Evolutionary conservation across 257 asterid species (phyloP), one percentile per base, ranked within the genome.

Genomic region (Solanum neorickii): DNA sequence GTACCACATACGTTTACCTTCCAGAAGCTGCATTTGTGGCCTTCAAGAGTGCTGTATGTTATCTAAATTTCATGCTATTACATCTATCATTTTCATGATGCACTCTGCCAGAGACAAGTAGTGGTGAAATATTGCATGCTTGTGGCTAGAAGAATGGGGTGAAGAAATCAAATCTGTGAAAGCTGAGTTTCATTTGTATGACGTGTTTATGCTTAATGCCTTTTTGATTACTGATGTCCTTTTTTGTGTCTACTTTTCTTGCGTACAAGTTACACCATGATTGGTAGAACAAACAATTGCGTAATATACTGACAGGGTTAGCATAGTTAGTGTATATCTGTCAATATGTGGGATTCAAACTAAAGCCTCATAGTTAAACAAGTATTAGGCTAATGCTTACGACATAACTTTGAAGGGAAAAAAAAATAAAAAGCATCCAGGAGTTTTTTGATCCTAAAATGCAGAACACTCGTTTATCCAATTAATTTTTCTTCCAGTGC

Each of bases 1-100:
- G 99, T 86, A 97, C 99, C 88, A 97, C 99, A 83, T 97, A 96
- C 90, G 99, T 98, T 83, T 97, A 96, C 91, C 93, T 96, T 87
- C 99, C 99, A 9, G 97, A 96, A 92, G 92, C 86, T 82, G 99
- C 98, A 89, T 97, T 97, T 90, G 82, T 25, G 83, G 93, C 95
- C 85, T 94, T 97, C 83, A 97, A 95, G 89, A 92, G 91, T 90
- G 96, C 96, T 42, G 99, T 97, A 94, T 92, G 98, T 69, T 84
- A 31, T 88, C 75, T 86, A 62, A 42, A 84, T 87, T 68, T 87
- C 27, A 46, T 83, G 86, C 35, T 41, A 73, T 73, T 41, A 46
- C 37, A 49, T 86, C 52, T 86, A 72, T 29, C 83, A 49, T 33
- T 66, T 69, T 47, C 33, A 41, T 86, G 27, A 21, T 60, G 31